Evolutionary conservation across 2,329 filamentous ascomycete genomes (phyloP), one percentile per base, ranked within the genome.

Genomic region (Corinectria fuckeliana): DNA sequence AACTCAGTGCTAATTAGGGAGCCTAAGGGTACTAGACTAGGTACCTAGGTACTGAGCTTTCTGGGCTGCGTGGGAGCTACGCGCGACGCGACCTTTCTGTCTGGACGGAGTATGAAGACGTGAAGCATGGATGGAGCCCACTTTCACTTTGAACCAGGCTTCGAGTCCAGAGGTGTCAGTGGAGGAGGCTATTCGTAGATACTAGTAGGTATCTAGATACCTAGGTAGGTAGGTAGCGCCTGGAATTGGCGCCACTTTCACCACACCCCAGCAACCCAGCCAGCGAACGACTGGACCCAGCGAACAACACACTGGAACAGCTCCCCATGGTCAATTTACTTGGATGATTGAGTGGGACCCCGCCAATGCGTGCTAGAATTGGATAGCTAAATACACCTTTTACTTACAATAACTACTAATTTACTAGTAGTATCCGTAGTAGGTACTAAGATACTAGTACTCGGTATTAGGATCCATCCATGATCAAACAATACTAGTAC

Each of bases 31-130:
- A n/a, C n/a, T n/a, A n/a, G n/a, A 26, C 41, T 25, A n/a, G 11
- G 23, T 47, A 18, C 32, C 38, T 47, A 28, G 21, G 51, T 54
- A 42, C 51, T 54, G 67, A 20, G 42, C 21, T 6, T 34, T 34
- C 32, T 11, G 9, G 42, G 41, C 16, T 58, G 51, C 65, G 65
- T 64, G 65, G 60, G 55, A 58, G 55, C 50, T 66, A 66, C 65
- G 61, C 67, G 67, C 67, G 67, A 69, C 67, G 67, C 67, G 67
- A 68, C 66, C 54, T 58, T 44, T 39, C 52, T 32, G 50, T 16
- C 21, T 36, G n/a, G n/a, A n/a, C n/a, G n/a, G n/a, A n/a, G n/a
- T n/a, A n/a, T n/a, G n/a, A n/a, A n/a, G n/a, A n/a, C n/a, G n/a
- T n/a, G n/a, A n/a, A n/a, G n/a, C 41, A 30, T 23, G 18, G 41